Conservation (phyloP, 2,329 filamentous ascomycete genomes). For the Curvularia spicifera region DNA sequence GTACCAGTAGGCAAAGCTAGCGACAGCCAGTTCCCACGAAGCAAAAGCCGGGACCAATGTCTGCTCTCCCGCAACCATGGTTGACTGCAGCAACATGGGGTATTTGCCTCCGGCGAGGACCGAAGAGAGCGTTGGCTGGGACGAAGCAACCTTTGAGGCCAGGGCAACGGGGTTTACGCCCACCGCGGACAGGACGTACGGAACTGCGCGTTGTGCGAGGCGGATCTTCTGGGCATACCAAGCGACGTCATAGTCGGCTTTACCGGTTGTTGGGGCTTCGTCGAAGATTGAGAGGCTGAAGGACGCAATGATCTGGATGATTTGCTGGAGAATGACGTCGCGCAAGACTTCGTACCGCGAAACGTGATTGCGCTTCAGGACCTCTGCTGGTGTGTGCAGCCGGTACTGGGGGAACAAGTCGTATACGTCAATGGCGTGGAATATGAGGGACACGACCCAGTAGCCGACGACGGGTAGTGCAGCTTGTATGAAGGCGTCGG, state of each 20-base stretch:
- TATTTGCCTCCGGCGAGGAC: slow-evolving; percentile 82
- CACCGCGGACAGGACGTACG: slow-evolving; percentile 70
- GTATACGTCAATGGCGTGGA: slow-evolving; percentile 84
- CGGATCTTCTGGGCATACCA: slow-evolving; percentile 87
- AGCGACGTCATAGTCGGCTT: slow-evolving; percentile 83
- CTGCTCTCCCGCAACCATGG: slow-evolving; percentile 60
- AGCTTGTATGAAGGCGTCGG: slow-evolving; percentile 81
- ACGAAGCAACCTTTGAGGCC: slow-evolving; percentile 74
- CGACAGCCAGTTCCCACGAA: slow-evolving; percentile 77
- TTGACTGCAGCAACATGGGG: slow-evolving; percentile 68
- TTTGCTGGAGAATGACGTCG: slow-evolving; percentile 90
- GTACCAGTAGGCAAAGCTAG: slow-evolving; percentile 79
- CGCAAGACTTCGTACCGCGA: slow-evolving; percentile 83
- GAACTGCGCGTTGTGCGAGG: slow-evolving; percentile 78
- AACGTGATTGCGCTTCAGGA: slow-evolving; percentile 85
- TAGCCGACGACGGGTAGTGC: slow-evolving; percentile 82
- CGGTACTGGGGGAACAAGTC: slow-evolving; percentile 91
- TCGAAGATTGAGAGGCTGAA: slow-evolving; percentile 74
- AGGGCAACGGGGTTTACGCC: slow-evolving; percentile 79
- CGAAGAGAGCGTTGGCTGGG: slow-evolving; percentile 76
- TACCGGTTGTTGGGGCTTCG: slow-evolving; percentile 74
- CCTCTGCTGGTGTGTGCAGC: slow-evolving; percentile 91
- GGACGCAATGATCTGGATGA: slow-evolving; percentile 81
- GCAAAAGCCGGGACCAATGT: slow-evolving; percentile 74
- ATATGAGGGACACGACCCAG: slow-evolving; percentile 84